A percentile compares a stretch with the other conserved stretches of the same genome.
These are phyloP conservation scores for Teratosphaeria viscida DNA, from an alignment of 2,329 filamentous ascomycete species.

Conservation along the genomic window DNA sequence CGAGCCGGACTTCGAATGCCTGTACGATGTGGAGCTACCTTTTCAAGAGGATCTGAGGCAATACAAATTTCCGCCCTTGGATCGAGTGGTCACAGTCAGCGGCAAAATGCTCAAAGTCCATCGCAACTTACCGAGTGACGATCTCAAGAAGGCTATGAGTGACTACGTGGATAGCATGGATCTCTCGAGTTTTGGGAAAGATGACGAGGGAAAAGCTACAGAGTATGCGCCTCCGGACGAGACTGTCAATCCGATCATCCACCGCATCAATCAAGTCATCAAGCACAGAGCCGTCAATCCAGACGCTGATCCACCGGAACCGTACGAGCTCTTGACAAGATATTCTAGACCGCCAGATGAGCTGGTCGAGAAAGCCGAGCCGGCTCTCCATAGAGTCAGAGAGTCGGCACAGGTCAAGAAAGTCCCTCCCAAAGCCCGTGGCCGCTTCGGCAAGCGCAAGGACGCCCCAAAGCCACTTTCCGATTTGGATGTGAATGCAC, in stretches of 20 bases:
- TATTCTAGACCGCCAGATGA: constrained; percentile 63
- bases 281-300: constrained; percentile 71
- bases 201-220: constrained; percentile 56
- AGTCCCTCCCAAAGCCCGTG: constrained; percentile 35
- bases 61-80: constrained; percentile 87
- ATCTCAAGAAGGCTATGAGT: constrained; percentile 71
- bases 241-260: constrained; percentile 73
- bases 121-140: constrained; percentile 66
- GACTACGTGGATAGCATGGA: constrained; percentile 93
- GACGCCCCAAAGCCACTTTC: constrained; percentile 74
- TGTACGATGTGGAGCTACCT: constrained; percentile 82
- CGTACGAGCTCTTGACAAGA: constrained; percentile 55
- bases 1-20: constrained; percentile 68
- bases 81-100: constrained; percentile 76
- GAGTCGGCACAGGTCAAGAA: constrained; percentile 71
- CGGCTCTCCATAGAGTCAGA: constrained; percentile 53
- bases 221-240: constrained; percentile 75
- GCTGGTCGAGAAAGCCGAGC: constrained; percentile 49
- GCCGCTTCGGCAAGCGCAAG: constrained; percentile 44
- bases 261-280: constrained; percentile 78
- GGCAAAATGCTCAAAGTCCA: constrained; percentile 73
- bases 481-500: constrained; percentile 72
- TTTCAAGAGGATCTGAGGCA: constrained; percentile 84
- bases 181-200: constrained; percentile 56
- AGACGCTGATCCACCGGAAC: constrained; percentile 50